Conservation (phyloP, 2,329 filamentous ascomycete species). For the Myriosclerotinia duriaeana region DNA sequence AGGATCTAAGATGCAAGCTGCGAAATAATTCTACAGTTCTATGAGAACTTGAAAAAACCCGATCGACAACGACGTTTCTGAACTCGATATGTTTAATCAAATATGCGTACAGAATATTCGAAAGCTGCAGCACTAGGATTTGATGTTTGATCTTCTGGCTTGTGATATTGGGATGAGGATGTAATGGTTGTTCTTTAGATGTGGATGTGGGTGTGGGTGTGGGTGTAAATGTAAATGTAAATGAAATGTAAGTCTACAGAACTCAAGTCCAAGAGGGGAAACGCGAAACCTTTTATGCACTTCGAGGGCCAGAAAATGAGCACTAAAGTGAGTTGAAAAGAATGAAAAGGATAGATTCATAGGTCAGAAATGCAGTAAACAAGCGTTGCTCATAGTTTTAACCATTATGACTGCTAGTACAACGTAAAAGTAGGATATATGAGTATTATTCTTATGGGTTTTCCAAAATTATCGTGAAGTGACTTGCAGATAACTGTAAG, state of each 20-base stretch:
- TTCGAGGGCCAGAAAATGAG: no score
- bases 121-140: background rate
- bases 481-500: background rate
- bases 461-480: no score
- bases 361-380: background rate
- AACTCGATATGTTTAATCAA: no score
- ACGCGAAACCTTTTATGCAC: background rate
- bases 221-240: background rate
- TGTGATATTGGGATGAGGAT: background rate
- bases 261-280: background rate
- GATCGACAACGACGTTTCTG: no score
- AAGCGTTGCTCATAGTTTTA: background rate
- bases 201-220: background rate
- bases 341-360: background rate
- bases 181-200: background rate
- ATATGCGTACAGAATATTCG: no score
- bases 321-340: background rate
- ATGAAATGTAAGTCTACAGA: background rate
- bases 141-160: background rate
- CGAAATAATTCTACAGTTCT: no score
- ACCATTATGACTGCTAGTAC: background rate
- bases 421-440: no score
- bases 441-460: no score
- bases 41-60: no score
- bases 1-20: background rate